Evolutionary conservation across 2,329 filamentous ascomycete species (phyloP).

Genomic region (Hypocrella siamensis): DNA sequence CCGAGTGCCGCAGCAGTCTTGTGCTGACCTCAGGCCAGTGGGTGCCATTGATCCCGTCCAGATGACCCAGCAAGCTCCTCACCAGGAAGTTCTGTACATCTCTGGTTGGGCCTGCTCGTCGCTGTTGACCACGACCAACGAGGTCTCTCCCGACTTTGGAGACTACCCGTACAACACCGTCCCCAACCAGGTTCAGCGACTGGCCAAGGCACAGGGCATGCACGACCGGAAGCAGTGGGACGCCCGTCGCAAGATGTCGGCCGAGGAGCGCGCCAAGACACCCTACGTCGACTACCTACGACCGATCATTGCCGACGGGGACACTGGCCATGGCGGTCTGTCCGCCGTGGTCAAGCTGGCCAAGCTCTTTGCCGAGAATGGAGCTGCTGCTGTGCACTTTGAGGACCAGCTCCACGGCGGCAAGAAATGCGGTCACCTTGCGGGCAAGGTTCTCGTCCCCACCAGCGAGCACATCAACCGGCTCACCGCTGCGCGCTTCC

Average conservation of each 20-base stretch:
- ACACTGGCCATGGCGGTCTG: conserved; percentile 87
- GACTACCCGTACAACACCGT: conserved; percentile 99
- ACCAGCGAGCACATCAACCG: conserved; percentile 94
- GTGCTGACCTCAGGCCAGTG: conserved; percentile 36
- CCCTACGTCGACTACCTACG: conserved; percentile 86
- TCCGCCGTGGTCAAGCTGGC: conserved; percentile 90
- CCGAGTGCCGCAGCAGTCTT: not conserved
- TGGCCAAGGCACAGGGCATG: conserved; percentile 93
- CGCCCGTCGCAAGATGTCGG: conserved; percentile 57
- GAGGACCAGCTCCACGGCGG: conserved; percentile 96
- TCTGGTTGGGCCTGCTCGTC: conserved; percentile 97
- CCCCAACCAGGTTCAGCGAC: conserved; percentile 88
- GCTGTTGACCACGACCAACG: conserved; percentile 83
- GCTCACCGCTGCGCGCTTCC: conserved; percentile 78
- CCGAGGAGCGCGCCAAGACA: conserved; percentile 55
- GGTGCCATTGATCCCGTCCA: conserved; percentile 97
- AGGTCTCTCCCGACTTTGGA: conserved; percentile 93
- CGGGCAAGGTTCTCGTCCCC: conserved; percentile 89
- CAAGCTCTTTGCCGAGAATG: conserved; percentile 94
- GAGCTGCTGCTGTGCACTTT: conserved; percentile 90
- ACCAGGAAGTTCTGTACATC: conserved; percentile 92
- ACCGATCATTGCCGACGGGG: conserved; percentile 90
- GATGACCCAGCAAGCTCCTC: conserved; percentile 94
- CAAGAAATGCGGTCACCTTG: conserved; percentile 95
- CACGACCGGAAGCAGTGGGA: conserved; percentile 97